Conservation (phyloP, 129 eudicot genomes). For the Apium graveolens region DNA sequence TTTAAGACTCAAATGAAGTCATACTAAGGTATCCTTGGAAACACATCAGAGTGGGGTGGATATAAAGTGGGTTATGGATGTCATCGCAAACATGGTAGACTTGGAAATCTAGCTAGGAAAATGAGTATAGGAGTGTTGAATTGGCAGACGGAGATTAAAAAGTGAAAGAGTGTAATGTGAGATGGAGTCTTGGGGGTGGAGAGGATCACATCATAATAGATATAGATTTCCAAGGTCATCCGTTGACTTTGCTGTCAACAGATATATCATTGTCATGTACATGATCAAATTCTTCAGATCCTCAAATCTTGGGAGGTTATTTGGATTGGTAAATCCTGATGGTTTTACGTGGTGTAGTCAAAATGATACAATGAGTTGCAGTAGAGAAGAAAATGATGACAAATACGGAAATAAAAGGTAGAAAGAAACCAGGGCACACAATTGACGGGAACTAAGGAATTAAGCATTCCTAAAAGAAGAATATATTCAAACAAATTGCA, state of each 20-base stretch:
- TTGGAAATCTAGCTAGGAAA: not conserved
- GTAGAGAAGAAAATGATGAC: not conserved
- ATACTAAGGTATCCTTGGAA: not conserved
- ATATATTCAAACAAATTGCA: not conserved
- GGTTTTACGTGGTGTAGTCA: not conserved
- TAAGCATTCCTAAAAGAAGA: not conserved
- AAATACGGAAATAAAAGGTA: not conserved
- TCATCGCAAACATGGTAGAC: not conserved
- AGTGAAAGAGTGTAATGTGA: not conserved
- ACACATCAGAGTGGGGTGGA: not conserved
- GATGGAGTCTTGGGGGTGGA: not conserved
- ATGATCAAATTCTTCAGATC: too few relatives aligned
- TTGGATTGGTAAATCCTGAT: not conserved
- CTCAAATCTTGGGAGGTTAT: not conserved
- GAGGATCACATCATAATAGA: not conserved
- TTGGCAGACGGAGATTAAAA: not conserved
- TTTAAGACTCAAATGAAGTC: not conserved
- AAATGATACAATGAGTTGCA: not conserved
- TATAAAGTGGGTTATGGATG: not conserved
- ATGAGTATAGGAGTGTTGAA: not conserved
- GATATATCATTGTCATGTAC: not conserved
- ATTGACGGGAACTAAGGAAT: not conserved
- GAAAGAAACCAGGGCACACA: not conserved
- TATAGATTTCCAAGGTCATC: not conserved
- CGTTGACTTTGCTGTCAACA: not conserved